These are phyloP conservation scores for Diplocarpon mali DNA, from an alignment of 2,329 filamentous ascomycete genomes.

Conservation along the genomic window DNA sequence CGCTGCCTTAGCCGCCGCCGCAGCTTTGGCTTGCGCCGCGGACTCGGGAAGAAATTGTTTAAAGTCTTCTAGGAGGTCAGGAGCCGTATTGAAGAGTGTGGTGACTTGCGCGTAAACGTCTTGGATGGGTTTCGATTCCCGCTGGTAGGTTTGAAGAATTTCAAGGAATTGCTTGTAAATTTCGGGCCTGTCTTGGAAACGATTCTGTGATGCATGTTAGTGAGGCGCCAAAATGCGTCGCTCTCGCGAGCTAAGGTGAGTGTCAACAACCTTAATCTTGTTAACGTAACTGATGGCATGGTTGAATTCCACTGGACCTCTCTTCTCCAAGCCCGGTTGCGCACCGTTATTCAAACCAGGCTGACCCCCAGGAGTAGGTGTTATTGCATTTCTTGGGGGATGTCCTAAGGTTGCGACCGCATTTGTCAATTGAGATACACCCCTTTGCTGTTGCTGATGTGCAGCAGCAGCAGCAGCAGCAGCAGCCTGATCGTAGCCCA, in stretches of 20 bases:
- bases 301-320: constrained; percentile 95
- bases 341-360: constrained; percentile 51
- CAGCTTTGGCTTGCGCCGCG: constrained; percentile 54
- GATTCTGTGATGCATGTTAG: constrained; percentile 52
- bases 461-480: constrained; percentile 29
- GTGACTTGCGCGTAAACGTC: constrained; percentile 98
- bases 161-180: constrained; percentile 99
- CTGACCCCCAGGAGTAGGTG: constrained; percentile 45
- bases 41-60: constrained; percentile 97
- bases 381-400: constrained; percentile 43
- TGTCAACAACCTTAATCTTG: constrained; percentile 76
- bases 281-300: constrained; percentile 99
- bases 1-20: constrained; percentile 45
- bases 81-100: constrained; percentile 81
- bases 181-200: constrained; percentile 90
- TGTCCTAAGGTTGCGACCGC: constrained; percentile 36
- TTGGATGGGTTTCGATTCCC: constrained; percentile 95
- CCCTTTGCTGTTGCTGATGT: constrained; percentile 55
- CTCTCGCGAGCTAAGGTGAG: not conserved
- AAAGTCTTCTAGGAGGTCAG: constrained; percentile 93
- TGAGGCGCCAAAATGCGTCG: not conserved
- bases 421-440: constrained; percentile 54
- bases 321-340: constrained; percentile 62
- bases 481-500: constrained; percentile 32
- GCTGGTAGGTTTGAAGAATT: constrained; percentile 94